Conservation (phyloP, 371 early-diverging fungal genomes). For the Choanephora cucurbitarum region DNA sequence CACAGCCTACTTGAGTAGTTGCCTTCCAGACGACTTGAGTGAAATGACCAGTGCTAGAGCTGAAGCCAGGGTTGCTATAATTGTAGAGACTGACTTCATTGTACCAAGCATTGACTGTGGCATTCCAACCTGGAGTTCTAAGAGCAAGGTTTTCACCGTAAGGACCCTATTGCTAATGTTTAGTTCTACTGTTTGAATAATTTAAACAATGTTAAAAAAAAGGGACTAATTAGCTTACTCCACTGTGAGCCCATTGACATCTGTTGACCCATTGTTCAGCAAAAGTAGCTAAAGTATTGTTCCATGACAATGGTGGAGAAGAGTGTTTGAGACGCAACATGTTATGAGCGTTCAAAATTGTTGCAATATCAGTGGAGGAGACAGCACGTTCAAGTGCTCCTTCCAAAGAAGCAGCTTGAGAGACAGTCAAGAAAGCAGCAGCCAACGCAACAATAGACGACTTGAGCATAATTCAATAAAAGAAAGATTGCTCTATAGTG, state of each 20-base stretch:
- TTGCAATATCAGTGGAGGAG: background rate
- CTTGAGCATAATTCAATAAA: background rate
- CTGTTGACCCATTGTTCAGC: slow-evolving; percentile 43
- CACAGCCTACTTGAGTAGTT: slow-evolving; percentile 51
- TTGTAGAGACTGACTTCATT: slow-evolving; percentile 42
- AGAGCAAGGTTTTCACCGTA: slow-evolving; percentile 51
- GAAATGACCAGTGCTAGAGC: slow-evolving; percentile 43
- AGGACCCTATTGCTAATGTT: slow-evolving; percentile 39
- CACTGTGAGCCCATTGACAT: slow-evolving; percentile 29
- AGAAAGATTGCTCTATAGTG: too few relatives aligned
- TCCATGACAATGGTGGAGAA: slow-evolving; percentile 48
- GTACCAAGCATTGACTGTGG: slow-evolving; percentile 47
- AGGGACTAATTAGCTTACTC: background rate
- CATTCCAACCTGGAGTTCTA: slow-evolving; percentile 36
- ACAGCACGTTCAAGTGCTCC: too few relatives aligned
- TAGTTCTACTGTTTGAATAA: background rate
- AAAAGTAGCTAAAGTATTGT: slow-evolving; percentile 32
- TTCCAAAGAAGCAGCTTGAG: background rate
- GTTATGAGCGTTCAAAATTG: slow-evolving; percentile 47
- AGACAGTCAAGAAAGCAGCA: background rate
- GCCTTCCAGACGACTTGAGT: slow-evolving; percentile 55
- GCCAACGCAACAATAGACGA: background rate
- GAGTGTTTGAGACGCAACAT: slow-evolving; percentile 41
- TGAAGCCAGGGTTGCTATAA: slow-evolving; percentile 44
- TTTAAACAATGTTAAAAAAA: too few relatives aligned